Base-by-base conservation (phyloP, 305 asterid species). In the Petunia hybrid region DNA sequence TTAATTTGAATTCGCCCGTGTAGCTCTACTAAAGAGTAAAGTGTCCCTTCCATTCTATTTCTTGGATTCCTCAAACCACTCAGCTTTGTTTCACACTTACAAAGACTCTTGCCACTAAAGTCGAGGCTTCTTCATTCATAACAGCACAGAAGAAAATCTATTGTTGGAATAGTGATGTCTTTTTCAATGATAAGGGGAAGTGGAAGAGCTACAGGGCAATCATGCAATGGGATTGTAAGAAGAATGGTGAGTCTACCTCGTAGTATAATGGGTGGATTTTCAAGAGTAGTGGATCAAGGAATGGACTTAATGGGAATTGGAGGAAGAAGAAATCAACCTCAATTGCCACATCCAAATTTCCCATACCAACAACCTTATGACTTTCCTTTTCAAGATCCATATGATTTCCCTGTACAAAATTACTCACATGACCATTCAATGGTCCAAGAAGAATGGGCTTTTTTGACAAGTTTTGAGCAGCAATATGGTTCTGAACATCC, bases 391-490 rank as follows among this genome's bases (percentile, higher is more conserved):
- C 91, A 86, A 14, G 87, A 82, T 3, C 82, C 90, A 75, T 80
- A 80, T 66, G 85, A 78, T 78, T 84, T 82, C 45, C 88, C 87
- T 1, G 48, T 62, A 36, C 89, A 85, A 70, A 67, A 82, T 13
- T 62, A 67, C 76, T 7, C 82, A 2, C 79, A 74, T 8, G 81
- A 84, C 38, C 86, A 86, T 57, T 80, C 85, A 8, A 41, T 82
- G 85, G 43, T 85, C n/a, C 95, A 89, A 53, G 95, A 91, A 80
- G 97, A 93, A 84, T 94, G 92, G 95, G 91, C 88, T 0, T 94
- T 94, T 73, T 83, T 92, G 3, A 83, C 87, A 1, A 82, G 16
- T 22, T 93, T 91, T 46, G 97, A 94, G 94, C 95, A 83, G 87
- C 90, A 93, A 9, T 87, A 86, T 45, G 98, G 98, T 1, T 80